Evolutionary conservation across 1,284 basidiomycete genomes (phyloP).

Genomic region (Malassezia brasiliensis): DNA sequence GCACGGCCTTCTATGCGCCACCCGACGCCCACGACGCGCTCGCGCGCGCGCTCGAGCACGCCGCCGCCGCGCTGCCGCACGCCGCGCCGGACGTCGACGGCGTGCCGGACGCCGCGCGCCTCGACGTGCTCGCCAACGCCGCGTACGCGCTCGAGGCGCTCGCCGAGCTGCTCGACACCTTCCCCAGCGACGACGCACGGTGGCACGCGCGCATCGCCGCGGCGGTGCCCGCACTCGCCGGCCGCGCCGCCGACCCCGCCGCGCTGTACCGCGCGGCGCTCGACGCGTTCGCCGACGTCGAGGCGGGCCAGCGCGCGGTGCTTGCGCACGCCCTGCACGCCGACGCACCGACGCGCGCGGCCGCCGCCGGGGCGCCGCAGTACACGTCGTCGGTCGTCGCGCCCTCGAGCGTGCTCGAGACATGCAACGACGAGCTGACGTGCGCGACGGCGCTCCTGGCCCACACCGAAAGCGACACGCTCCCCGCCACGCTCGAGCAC

Average conservation of each 20-base stretch:
- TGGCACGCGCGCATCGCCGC: background rate
- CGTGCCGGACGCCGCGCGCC: constrained; percentile 4
- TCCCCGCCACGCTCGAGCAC: background rate
- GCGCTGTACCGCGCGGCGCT: constrained; percentile 5
- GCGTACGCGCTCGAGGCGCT: constrained; percentile 11
- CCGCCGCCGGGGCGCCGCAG: background rate
- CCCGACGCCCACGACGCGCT: constrained; percentile 1
- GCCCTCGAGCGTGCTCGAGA: constrained; percentile 10
- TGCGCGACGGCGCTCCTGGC: background rate
- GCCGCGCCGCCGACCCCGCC: background rate
- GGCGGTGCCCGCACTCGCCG: background rate
- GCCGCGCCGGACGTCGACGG: background rate
- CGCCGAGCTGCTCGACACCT: constrained; percentile 7
- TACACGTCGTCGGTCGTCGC: constrained; percentile 12
- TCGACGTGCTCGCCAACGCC: constrained; percentile 12
- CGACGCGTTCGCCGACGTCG: background rate
- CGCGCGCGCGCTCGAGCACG: background rate
- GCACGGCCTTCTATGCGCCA: constrained; percentile 4
- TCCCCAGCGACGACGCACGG: background rate
- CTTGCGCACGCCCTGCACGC: background rate
- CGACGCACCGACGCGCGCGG: background rate
- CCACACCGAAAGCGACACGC: background rate
- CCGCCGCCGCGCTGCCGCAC: background rate
- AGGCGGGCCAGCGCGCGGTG: background rate
- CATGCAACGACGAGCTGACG: constrained; percentile 8